Evolutionary conservation across 2,329 filamentous ascomycete species (phyloP).

Genomic region (Colletotrichum gloeosporioides): DNA sequence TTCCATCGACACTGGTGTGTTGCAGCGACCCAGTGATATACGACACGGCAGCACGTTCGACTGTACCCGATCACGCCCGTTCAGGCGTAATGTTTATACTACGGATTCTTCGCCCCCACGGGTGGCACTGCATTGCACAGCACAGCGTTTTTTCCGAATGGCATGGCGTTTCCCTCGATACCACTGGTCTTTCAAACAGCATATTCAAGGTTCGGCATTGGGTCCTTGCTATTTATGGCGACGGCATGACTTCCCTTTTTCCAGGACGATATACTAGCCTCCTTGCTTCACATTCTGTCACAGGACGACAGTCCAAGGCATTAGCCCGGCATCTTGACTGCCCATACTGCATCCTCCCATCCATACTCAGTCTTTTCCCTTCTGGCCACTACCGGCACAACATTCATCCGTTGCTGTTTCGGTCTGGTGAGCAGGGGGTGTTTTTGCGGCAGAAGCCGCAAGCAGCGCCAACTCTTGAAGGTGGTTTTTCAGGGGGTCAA

Average conservation of each 20-base stretch:
- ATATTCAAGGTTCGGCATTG: constrained; percentile 20
- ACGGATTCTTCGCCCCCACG: constrained; percentile 22
- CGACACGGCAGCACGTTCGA: constrained; percentile 21
- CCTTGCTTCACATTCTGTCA: neutral
- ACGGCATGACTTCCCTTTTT: constrained; percentile 5
- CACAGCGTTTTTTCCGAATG: constrained; percentile 43
- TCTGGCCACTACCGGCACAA: neutral
- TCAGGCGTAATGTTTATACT: constrained; percentile 19
- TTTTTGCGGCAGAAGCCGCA: neutral
- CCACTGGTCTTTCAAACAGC: constrained; percentile 36
- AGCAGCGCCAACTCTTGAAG: neutral
- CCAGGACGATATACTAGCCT: neutral
- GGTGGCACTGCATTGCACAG: constrained; percentile 45
- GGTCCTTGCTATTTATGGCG: constrained; percentile 20
- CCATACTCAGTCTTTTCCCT: neutral
- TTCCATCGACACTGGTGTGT: constrained; percentile 99
- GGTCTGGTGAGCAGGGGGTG: neutral
- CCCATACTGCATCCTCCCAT: neutral
- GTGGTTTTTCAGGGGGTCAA: neutral
- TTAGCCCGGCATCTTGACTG: neutral
- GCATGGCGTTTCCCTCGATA: constrained; percentile 50
- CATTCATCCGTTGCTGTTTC: neutral
- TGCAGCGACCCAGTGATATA: constrained; percentile 63
- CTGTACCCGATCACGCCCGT: constrained; percentile 1
- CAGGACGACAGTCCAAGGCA: neutral